Evolutionary conservation across 2,329 filamentous ascomycete genomes (phyloP).

Genomic region (Verticillium klebahnii): DNA sequence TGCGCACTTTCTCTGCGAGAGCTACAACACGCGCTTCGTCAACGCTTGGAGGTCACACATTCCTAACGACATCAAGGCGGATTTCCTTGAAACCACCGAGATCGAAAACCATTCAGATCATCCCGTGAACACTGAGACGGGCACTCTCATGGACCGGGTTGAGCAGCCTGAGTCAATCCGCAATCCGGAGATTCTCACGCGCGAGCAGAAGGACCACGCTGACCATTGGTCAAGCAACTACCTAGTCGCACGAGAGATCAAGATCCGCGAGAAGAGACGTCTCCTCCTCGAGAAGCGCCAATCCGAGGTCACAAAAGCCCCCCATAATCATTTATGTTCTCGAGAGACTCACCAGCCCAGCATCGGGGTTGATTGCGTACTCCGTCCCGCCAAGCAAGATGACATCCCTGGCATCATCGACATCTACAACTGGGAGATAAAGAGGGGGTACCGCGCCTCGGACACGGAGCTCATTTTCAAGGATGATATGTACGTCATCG

Average conservation of each 20-base stretch:
- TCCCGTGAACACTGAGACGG: constrained; percentile 33
- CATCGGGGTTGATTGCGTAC: constrained; percentile 21
- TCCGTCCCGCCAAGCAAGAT: constrained; percentile 33
- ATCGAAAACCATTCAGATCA: constrained; percentile 15
- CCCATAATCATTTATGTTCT: not conserved
- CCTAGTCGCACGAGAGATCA: constrained; percentile 7
- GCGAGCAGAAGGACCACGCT: constrained; percentile 12
- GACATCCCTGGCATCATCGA: constrained; percentile 35
- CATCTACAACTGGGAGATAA: constrained; percentile 41
- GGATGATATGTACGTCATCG: constrained; percentile 22
- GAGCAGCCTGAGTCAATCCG: constrained; percentile 19
- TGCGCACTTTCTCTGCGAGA: not conserved
- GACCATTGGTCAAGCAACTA: constrained; percentile 15
- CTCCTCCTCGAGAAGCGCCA: not conserved
- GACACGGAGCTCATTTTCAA: constrained; percentile 22
- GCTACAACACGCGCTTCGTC: not conserved
- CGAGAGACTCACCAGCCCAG: not conserved
- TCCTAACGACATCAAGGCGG: not conserved
- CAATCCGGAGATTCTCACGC: not conserved
- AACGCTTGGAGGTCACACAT: not conserved
- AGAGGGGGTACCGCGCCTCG: constrained; percentile 19
- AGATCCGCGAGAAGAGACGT: not conserved
- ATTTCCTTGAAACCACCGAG: not conserved
- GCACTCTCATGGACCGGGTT: constrained; percentile 26
- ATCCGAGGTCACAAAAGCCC: not conserved